phyloP scores from a whole-genome alignment of 352 stramenopile species.

The Phytopythium boreale region DNA sequence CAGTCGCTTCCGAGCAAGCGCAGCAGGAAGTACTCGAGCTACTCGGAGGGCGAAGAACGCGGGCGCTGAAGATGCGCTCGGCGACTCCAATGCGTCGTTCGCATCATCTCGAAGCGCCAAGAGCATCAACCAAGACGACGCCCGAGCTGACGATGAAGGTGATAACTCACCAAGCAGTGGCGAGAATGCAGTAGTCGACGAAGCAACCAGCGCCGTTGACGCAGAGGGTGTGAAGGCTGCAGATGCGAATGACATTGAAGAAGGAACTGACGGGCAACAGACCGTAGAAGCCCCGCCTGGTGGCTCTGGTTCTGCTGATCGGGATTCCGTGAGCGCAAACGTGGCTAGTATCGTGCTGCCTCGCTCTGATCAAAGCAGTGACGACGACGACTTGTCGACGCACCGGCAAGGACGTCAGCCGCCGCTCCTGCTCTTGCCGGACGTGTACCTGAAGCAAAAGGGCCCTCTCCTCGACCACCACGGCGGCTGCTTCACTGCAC shows the following conservation, averaged over 20 bases:
- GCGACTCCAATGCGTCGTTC: not conserved
- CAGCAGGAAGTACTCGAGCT: not conserved
- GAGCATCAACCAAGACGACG: not conserved
- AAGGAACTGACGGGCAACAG: not conserved
- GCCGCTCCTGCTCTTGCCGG: conserved; percentile 29
- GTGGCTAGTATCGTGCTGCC: not conserved
- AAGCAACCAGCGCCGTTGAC: too few species aligned
- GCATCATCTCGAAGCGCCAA: not conserved
- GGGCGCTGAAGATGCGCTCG: not conserved
- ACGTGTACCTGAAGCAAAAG: conserved; percentile 44
- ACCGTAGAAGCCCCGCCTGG: not conserved
- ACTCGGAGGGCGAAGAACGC: not conserved
- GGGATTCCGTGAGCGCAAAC: not conserved
- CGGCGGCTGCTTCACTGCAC: conserved; percentile 44
- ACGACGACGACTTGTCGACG: conserved; percentile 10
- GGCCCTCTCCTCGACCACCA: conserved; percentile 47
- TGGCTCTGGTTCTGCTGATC: not conserved
- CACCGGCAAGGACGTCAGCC: not conserved
- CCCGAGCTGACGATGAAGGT: not conserved
- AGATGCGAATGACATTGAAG: not conserved
- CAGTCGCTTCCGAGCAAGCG: conserved; percentile 13
- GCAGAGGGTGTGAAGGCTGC: not conserved
- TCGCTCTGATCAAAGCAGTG: not conserved
- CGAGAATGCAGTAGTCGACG: not conserved
- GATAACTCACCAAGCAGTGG: not conserved